Conservation (phyloP, 177 flowering plant genomes). For the Telopea speciosissima region DNA sequence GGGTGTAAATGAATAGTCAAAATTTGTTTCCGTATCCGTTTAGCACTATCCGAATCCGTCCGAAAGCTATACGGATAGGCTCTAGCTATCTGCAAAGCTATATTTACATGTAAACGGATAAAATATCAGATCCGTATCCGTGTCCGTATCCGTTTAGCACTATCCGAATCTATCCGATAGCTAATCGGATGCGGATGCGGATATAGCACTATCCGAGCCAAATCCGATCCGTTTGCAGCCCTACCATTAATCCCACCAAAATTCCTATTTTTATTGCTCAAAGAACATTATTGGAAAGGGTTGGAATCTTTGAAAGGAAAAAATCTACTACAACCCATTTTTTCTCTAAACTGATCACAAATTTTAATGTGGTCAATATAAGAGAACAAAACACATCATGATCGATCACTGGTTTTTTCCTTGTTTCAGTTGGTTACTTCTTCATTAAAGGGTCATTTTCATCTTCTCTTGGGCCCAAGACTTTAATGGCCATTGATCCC, state of each 20-base stretch:
- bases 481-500: background rate
- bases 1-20: no score
- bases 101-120: no score
- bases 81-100: no score
- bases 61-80: no score
- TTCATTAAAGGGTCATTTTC: background rate
- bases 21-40: no score
- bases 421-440: constrained; percentile 5
- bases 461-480: background rate
- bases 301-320: constrained; percentile 14
- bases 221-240: no score
- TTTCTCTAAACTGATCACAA: background rate
- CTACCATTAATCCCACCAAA: background rate
- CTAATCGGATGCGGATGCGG: no score
- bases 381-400: background rate
- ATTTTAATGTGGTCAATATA: background rate
- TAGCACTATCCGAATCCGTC: no score
- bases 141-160: no score
- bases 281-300: constrained; percentile 7
- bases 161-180: no score
- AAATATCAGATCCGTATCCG: no score
- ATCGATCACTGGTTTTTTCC: background rate
- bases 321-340: constrained; percentile 11
- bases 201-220: no score
- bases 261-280: background rate